Base-by-base conservation (phyloP, 495 filamentous ascomycete genomes). In the Aspergillus kassunensis region DNA sequence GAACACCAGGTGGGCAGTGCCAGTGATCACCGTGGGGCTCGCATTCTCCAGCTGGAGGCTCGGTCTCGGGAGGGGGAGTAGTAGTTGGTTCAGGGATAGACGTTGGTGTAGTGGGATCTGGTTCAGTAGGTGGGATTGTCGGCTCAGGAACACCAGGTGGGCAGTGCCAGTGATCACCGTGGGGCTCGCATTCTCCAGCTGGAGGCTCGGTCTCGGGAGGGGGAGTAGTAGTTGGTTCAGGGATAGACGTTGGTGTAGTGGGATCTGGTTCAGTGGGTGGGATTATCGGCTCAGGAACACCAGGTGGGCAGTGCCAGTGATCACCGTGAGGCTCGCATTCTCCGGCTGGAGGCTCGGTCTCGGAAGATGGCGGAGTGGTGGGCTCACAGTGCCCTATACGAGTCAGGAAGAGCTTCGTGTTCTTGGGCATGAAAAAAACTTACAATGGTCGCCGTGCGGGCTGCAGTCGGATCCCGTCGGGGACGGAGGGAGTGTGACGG, bases 401-500 rank as follows among this genome's bases (percentile, higher is more conserved):
- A 27, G 41, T 44, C 9, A 44, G 41, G 11, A 16, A 29, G 11
- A 12, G 11, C 18, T 1, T 42, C n/a, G 9, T 19, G 0, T 21
- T n/a, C 27, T 11, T n/a, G 1, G 41, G 15, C 24, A n/a, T 39
- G 10, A n/a, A 9, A 1, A 13, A 27, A 44, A 44, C 41, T 8
- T 27, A 44, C 41, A 44, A 12, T 44, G 41, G 20, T 44, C 41
- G 9, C 41, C 41, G 12, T 44, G 41, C 21, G 41, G 41, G 20
- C 41, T 44, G 20, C 41, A 44, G 20, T 44, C 20, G 1, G 41
- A 44, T 11, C 41, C 41, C 1, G 41, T 44, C 15, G 41, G 41
- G 2, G 41, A 44, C 0, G 41, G 41, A 12, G 41, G 41, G 9
- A 44, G 20, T 6, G 41, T 44, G 6, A 23, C 41, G 21, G 41